A percentile compares a stretch with the other conserved stretches of the same genome.
Conservation (phyloP, 176 grass and related monocot genomes). For the Carex myosuroides region DNA sequence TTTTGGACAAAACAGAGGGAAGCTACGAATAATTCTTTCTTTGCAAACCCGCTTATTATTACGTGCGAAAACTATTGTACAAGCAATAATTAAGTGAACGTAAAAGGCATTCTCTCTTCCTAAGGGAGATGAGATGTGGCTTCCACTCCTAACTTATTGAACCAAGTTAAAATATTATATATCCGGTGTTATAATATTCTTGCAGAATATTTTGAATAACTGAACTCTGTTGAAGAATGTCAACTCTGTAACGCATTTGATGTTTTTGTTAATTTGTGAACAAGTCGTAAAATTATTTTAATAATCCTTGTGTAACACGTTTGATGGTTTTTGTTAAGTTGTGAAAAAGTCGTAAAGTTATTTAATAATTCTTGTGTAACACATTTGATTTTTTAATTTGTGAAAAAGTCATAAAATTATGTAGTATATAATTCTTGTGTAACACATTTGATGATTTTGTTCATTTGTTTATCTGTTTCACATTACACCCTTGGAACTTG, state of each 20-base stretch:
- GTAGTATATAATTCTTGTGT: neutral
- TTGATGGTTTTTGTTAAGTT: neutral
- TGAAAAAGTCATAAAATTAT: too few species aligned
- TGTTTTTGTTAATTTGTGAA: too few species aligned
- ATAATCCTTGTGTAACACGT: neutral
- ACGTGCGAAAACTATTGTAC: neutral
- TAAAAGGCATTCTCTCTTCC: neutral
- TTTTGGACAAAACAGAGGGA: neutral
- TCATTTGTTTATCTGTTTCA: neutral
- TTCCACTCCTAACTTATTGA: neutral
- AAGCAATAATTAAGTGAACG: too few species aligned
- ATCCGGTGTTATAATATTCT: neutral
- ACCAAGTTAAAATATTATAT: neutral
- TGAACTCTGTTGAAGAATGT: neutral
- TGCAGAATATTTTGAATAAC: neutral
- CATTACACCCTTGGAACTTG: neutral
- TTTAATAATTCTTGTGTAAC: neutral
- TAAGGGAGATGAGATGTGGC: neutral
- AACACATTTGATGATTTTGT: neutral
- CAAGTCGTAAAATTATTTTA: too few species aligned
- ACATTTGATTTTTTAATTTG: too few species aligned
- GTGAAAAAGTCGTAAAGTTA: too few species aligned
- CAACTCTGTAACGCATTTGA: neutral
- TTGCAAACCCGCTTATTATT: neutral
- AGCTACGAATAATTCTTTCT: conserved; percentile 7